Base-by-base conservation (phyloP, 148 eudicot genomes). In the Vaccinium darrowii region DNA sequence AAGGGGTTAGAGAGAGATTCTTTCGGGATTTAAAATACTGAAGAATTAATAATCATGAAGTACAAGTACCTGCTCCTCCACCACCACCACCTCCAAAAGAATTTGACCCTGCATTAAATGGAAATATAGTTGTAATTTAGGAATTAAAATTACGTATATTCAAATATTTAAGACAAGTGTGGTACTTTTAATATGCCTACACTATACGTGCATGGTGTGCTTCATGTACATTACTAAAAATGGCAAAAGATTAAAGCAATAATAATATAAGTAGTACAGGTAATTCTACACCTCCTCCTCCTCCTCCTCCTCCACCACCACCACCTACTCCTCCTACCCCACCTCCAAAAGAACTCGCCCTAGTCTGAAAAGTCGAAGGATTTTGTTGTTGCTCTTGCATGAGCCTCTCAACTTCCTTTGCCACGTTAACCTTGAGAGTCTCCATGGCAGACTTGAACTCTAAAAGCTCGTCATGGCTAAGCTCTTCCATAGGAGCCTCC, bases 401-500 rank as follows among this genome's bases (percentile, higher is more conserved):
- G 19, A 50, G 19, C 10, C 54, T 77, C n/a, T 84, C 80, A 2
- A 57, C 72, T 67, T 76, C 79, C 47, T 67, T 54, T 7, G 82
- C 3, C 19, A 88, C 52, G 1, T n/a, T 84, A 80, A 76, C 72
- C n/a, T 71, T 88, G 2, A 88, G 85, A 25, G 75, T 85, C 65
- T 82, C 87, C 89, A 89, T 86, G 7, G 87, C 88, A 15, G 16
- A 63, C 78, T 80, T 82, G 51, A 89, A 25, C 33, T 89, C 86
- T 57, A 84, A 58, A 3, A 89, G 86, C 79, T 84, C 85, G 11
- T 83, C 47, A 2, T 60, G 2, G 19, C 72, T 65, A 1, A 86
- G 63, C 33, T 82, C 63, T 4, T 83, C 76, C 4, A 86, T 13
- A 3, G 90, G 88, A 30, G 85, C 76, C 69, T 84, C 85, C 86